These are phyloP conservation scores for Podospora comata DNA, from an alignment of 495 filamentous ascomycete species.

Conservation along the genomic window DNA sequence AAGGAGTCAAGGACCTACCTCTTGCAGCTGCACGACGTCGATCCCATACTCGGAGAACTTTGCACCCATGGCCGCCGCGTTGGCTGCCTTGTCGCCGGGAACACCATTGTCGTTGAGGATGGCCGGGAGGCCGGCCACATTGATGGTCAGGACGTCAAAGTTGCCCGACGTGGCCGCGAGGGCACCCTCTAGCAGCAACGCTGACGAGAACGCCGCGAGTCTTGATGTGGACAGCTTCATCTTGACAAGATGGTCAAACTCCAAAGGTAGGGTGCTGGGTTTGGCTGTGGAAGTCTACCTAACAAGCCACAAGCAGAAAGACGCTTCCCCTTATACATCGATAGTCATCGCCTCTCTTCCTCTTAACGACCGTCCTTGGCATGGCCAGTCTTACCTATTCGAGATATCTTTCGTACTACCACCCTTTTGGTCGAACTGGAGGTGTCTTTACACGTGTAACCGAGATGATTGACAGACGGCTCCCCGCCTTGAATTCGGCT, in stretches of 20 bases:
- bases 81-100: constrained; percentile 52
- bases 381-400: background rate
- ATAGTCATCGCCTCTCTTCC: background rate
- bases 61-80: constrained; percentile 46
- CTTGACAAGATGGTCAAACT: background rate
- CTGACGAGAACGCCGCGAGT: background rate
- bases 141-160: constrained; percentile 56
- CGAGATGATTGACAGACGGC: background rate
- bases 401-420: background rate
- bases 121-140: constrained; percentile 58
- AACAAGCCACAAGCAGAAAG: background rate
- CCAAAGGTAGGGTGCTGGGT: no score
- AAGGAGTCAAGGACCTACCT: constrained; percentile 35
- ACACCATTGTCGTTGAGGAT: constrained; percentile 52
- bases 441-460: background rate
- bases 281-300: background rate
- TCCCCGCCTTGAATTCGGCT: background rate
- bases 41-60: constrained; percentile 51
- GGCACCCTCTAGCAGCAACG: constrained; percentile 3
- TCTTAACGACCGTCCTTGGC: background rate
- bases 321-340: background rate
- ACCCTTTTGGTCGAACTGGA: background rate
- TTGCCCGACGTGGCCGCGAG: constrained; percentile 23
- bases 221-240: background rate
- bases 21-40: constrained; percentile 60